phyloP scores from a whole-genome alignment of 1,139 yeast genomes.

The Trichomonascaceae sp. region DNA sequence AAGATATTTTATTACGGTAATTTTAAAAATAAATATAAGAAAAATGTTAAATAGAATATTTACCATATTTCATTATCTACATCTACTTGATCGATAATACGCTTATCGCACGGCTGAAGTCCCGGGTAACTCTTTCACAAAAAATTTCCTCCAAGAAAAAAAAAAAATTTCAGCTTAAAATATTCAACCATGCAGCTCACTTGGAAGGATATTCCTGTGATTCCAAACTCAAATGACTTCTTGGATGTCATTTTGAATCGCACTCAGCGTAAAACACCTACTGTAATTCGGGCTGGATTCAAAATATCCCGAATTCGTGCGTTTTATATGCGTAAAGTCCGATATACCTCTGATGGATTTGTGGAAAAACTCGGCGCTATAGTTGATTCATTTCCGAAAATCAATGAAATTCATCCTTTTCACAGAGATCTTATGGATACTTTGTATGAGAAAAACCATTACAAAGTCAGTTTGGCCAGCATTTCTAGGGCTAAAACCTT shows the following conservation, averaged over 20 bases:
- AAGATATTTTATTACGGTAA: too few species aligned
- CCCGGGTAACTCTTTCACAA: not conserved
- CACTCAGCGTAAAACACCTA: constrained; percentile 97
- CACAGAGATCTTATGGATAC: constrained; percentile 98
- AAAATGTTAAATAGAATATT: too few species aligned
- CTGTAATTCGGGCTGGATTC: constrained; percentile 95
- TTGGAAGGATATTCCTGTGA: constrained; percentile 97
- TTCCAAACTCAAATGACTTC: constrained; percentile 86
- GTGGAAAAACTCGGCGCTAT: constrained; percentile 84
- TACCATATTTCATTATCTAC: too few species aligned
- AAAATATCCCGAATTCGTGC: constrained; percentile 93
- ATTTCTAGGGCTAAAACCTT: constrained; percentile 88
- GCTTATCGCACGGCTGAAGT: not conserved
- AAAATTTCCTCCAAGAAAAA: constrained; percentile 2
- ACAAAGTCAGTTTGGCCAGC: constrained; percentile 95
- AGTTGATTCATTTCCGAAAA: constrained; percentile 85
- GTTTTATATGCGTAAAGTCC: constrained; percentile 97
- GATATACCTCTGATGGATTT: constrained; percentile 93
- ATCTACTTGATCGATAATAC: not conserved
- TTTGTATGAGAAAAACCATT: constrained; percentile 93
- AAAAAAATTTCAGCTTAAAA: constrained; percentile 10
- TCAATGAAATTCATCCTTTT: constrained; percentile 96
- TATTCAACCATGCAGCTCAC: constrained; percentile 71
- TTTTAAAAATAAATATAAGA: too few species aligned
- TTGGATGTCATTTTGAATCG: constrained; percentile 94